phyloP scores from a whole-genome alignment of 2,329 filamentous ascomycete species.

The Ascochyta koolunga region DNA sequence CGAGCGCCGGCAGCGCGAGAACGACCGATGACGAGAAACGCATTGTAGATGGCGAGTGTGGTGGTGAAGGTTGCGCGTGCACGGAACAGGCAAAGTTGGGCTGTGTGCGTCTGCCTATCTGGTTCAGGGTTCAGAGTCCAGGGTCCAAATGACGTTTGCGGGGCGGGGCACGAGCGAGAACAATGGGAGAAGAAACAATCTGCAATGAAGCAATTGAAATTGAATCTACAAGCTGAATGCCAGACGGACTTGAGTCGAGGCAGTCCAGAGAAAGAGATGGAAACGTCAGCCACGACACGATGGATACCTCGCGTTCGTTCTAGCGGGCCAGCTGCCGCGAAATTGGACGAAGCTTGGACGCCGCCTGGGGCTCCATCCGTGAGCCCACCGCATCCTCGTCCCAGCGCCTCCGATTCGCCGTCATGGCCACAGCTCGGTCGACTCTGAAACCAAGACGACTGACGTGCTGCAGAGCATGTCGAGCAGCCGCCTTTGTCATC shows the following conservation, averaged over 20 bases:
- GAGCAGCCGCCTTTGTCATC: background rate
- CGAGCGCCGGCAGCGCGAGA: constrained; percentile 58
- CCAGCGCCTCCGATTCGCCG: constrained; percentile 9
- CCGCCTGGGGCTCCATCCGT: constrained; percentile 15
- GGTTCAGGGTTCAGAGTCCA: constrained; percentile 24
- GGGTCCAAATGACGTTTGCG: constrained; percentile 33
- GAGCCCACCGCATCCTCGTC: constrained; percentile 12
- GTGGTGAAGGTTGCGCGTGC: constrained; percentile 6
- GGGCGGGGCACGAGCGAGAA: constrained; percentile 19
- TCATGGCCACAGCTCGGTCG: background rate
- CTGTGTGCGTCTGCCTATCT: constrained; percentile 19
- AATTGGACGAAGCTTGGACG: constrained; percentile 22
- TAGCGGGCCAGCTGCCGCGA: constrained; percentile 18
- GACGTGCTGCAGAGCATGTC: background rate
- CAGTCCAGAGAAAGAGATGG: constrained; percentile 9
- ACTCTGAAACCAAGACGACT: background rate
- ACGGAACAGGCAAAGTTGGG: constrained; percentile 3
- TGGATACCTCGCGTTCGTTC: constrained; percentile 18
- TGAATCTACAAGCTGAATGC: constrained; percentile 4
- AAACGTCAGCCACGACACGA: constrained; percentile 22
- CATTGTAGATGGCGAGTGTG: constrained; percentile 49
- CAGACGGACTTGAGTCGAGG: background rate
- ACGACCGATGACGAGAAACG: constrained; percentile 59
- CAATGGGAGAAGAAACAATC: constrained; percentile 17
- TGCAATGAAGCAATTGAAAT: constrained; percentile 10